These are phyloP conservation scores for Alnus glutinosa DNA, from an alignment of 306 rosid species.

Conservation along the genomic window DNA sequence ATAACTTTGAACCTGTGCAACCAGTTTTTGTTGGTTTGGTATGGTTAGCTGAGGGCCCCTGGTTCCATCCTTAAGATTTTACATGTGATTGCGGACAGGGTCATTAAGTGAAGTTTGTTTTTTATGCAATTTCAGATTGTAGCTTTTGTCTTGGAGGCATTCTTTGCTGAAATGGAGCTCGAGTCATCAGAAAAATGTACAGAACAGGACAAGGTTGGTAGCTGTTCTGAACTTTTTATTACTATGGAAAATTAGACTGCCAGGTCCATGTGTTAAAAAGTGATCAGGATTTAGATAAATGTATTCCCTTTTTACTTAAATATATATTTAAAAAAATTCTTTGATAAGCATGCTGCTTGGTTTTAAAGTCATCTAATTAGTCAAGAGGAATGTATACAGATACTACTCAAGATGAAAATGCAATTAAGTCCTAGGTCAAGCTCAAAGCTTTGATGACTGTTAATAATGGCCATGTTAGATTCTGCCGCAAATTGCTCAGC, in stretches of 20 bases:
- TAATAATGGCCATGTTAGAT: background rate
- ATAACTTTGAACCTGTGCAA: background rate
- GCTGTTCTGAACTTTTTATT: conserved; percentile 24
- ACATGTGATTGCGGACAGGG: background rate
- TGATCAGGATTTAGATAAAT: background rate
- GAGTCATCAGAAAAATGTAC: conserved; percentile 55
- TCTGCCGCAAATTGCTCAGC: background rate
- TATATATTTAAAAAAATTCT: background rate
- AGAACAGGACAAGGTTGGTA: conserved; percentile 62
- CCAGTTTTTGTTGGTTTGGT: background rate
- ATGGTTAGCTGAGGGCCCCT: background rate
- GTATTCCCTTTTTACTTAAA: background rate
- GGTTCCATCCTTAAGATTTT: background rate
- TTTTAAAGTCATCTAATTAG: background rate
- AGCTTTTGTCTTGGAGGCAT: conserved; percentile 99
- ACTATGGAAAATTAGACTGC: conserved; percentile 12
- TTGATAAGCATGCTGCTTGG: background rate
- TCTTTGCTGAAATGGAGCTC: conserved; percentile 94
- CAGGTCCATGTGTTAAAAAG: background rate
- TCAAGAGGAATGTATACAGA: background rate
- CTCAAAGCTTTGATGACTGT: too few species aligned
- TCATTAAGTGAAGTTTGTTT: background rate
- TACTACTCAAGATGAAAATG: background rate
- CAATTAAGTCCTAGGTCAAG: too few species aligned
- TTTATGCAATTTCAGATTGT: conserved; percentile 66